Evolutionary conservation across 176 grass and related monocot genomes (phyloP).

Genomic region (Avena atlantica): DNA sequence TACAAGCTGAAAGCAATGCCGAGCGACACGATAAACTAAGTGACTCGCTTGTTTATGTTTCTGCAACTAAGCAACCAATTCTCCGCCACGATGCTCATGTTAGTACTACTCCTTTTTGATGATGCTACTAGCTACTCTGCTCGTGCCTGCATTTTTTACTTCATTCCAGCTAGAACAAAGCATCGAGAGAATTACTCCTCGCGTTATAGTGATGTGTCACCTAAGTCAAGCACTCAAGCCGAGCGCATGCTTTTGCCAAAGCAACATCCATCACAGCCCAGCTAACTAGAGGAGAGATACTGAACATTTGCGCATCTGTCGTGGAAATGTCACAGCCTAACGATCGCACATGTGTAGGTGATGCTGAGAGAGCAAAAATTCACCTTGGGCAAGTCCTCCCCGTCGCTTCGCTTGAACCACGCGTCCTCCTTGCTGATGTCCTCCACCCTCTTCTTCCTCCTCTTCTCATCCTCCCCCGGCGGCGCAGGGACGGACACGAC

Average conservation of each 20-base stretch:
- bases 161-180: constrained; percentile 10
- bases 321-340: neutral
- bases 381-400: constrained; percentile 61
- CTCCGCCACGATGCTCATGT: neutral
- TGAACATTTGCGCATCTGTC: neutral
- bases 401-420: constrained; percentile 70
- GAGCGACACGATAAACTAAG: neutral
- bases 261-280: neutral
- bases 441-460: constrained; percentile 84
- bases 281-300: neutral
- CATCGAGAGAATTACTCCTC: neutral
- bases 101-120: neutral
- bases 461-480: constrained; percentile 55
- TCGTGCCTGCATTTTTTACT: constrained; percentile 8
- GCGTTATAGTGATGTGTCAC: neutral
- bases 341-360: neutral
- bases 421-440: constrained; percentile 90
- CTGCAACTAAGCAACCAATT: neutral
- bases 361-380: constrained; percentile 21
- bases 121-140: neutral
- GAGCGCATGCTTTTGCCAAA: neutral
- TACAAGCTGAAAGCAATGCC: constrained; percentile 1
- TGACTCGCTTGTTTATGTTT: neutral
- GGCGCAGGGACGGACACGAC: neutral
- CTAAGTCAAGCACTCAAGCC: neutral